Evolutionary conservation across 352 stramenopile genomes (phyloP), one percentile per base, ranked within the genome.

Genomic region (Globisporangium solare): DNA sequence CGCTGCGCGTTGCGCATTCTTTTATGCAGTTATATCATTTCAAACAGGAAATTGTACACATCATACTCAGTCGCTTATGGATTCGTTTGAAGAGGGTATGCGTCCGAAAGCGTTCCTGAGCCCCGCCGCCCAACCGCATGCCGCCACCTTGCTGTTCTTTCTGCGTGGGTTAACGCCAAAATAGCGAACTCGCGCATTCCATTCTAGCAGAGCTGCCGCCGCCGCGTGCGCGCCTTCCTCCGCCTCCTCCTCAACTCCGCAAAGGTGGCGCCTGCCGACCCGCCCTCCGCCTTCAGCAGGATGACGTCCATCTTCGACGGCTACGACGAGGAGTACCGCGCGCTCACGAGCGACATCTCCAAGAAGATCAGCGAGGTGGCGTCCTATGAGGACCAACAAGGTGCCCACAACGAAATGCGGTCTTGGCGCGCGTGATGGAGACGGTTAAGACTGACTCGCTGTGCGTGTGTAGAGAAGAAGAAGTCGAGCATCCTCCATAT

Each of bases 261-360:
- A 20, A 64, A 52, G 50, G 41, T 66, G 52, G 41, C 51, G 54
- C 24, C 58, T 10, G 13, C 42, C 37, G 45, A 49, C 20, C 46
- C 52, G 3, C 27, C 46, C 51, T 43, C 55, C 2, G 56, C 55
- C 8, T 60, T 63, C 48, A 61, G 60, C 64, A 69, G 57, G 48
- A 95, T 92, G 83, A 95, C 85, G 62, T 90, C 83, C 39, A 95
- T 93, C 58, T 95, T 95, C 46, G 85, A 95, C 61, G 79, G 83
- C 41, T 95, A 95, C 63, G 85, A 95, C 56, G 85, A 95, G 68
- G 85, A 95, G 62, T 95, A 95, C 56, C 83, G 84, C 56, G 68
- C 83, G 45, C 64, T 95, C 49, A 75, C 85, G 32, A 87, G 79
- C 69, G 84, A 92, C 60, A 92, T 95, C 70, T 95, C 85, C 47